Conservation (phyloP, 345 rosid species). For the Populus pruinosa region DNA sequence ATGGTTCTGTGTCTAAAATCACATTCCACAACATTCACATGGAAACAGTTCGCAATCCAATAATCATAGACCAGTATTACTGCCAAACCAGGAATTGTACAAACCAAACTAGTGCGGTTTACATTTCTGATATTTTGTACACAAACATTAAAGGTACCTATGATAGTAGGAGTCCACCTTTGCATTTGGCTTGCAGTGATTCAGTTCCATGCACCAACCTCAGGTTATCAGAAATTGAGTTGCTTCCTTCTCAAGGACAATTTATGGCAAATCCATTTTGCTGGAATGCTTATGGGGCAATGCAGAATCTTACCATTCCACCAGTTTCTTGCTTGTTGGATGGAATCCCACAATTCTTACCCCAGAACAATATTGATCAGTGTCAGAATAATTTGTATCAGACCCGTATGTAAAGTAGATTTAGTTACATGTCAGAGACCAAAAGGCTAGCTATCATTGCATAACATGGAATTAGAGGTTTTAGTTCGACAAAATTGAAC, state of each 20-base stretch:
- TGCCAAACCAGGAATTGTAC: slow-evolving; percentile 21
- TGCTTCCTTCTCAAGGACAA: slow-evolving; percentile 68
- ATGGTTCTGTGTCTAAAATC: slow-evolving; percentile 23
- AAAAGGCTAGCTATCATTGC: not conserved
- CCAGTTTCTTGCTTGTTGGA: slow-evolving; percentile 38
- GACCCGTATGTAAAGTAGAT: slow-evolving; percentile 8
- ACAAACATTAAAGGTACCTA: slow-evolving; percentile 34
- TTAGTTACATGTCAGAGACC: slow-evolving; percentile 4
- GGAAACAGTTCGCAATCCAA: slow-evolving; percentile 26
- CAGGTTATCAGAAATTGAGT: slow-evolving; percentile 18
- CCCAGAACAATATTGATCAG: slow-evolving; percentile 19
- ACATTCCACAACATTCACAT: slow-evolving; percentile 31
- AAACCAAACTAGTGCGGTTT: slow-evolving; percentile 33
- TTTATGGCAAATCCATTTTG: slow-evolving; percentile 62
- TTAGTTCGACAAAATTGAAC: not conserved
- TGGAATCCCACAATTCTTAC: slow-evolving; percentile 25
- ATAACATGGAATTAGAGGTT: not conserved
- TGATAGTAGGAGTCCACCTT: slow-evolving; percentile 42
- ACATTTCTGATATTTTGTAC: slow-evolving; percentile 23
- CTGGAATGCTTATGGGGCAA: slow-evolving; percentile 88
- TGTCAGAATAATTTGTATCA: slow-evolving; percentile 14
- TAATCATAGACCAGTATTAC: slow-evolving; percentile 40
- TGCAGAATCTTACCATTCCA: slow-evolving; percentile 36
- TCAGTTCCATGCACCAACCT: slow-evolving; percentile 33
- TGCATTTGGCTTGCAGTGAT: slow-evolving; percentile 40